Evolutionary conservation across 2,329 filamentous ascomycete genomes (phyloP), one percentile per base, ranked within the genome.

Genomic region (Mollisia scopiformis): DNA sequence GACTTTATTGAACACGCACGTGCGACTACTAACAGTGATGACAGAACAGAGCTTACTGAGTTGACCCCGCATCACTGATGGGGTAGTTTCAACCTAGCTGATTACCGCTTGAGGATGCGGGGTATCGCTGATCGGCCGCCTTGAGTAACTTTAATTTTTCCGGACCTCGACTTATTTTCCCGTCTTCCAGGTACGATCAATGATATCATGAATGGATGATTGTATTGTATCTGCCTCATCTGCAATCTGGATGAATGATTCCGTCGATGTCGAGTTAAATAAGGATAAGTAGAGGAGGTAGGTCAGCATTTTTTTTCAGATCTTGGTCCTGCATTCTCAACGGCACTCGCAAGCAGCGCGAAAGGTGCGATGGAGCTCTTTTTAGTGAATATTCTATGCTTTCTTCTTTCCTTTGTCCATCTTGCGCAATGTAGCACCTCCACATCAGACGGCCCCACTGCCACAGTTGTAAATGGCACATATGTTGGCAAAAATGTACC

Each of bases 381-480:
- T 33, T 16, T 31, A 11, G 16, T 35, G 2, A n/a, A 27, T 35
- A 33, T n/a, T 35, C 16, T 51, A 2, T 35, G 19, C 19, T 31
- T 19, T 51, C 28, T 51, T 16, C 2, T 19, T 19, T 51, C 30
- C 19, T 11, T 33, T 35, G 14, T 33, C 13, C 49, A 51, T 31
- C 49, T 51, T 23, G 30, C 28, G 11, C 19, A 30, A 30, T 11
- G 16, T 10, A 33, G 7, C 28, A 21, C 13, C 13, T 28, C 41
- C 14, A 58, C 61, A 35, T 50, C 63, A n/a, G 28, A 61, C 7
- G 27, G 58, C 25, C 68, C 67, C 1, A 51, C 58, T 8, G 68
- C 60, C 5, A 68, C 62, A n/a, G 51, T 66, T 6, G 60, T 52
- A 7, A 71, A 71, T 41, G 68, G 68, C 2, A 67, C 68, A 6